Percentiles rank a stretch among this genome's conserved stretches.
Evolutionary conservation across 306 rosid species (phyloP).

Genomic region (Astragalus glycyphyllos): DNA sequence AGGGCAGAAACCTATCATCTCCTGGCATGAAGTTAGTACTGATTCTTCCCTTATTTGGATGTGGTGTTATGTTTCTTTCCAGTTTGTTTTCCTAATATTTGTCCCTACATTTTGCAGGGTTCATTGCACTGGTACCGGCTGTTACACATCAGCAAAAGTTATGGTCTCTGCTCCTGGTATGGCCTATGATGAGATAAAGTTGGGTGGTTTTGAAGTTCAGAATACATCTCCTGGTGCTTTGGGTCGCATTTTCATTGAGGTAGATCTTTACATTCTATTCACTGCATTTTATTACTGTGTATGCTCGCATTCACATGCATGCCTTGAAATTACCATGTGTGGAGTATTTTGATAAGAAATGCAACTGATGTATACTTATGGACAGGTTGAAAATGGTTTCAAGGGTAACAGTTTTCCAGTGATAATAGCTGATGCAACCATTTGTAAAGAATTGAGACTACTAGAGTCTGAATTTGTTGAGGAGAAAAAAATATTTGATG

Average conservation of each 20-base stretch:
- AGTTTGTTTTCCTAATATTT: slow-evolving; percentile 24
- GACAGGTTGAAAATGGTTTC: slow-evolving; percentile 92
- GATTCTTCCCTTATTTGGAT: slow-evolving; percentile 22
- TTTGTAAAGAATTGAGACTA: slow-evolving; percentile 74
- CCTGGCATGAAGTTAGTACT: slow-evolving; percentile 77
- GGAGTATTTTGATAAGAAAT: slow-evolving; percentile 9
- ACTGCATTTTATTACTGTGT: slow-evolving; percentile 14
- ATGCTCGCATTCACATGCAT: background rate
- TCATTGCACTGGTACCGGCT: slow-evolving; percentile 76
- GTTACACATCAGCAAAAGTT: slow-evolving; percentile 68
- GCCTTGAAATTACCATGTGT: slow-evolving; percentile 6
- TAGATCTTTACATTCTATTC: slow-evolving; percentile 33
- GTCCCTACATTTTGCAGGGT: slow-evolving; percentile 60
- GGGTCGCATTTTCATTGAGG: slow-evolving; percentile 96
- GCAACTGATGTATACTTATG: slow-evolving; percentile 35
- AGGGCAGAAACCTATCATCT: slow-evolving; percentile 79
- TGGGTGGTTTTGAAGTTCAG: slow-evolving; percentile 61
- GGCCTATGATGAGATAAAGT: slow-evolving; percentile 63
- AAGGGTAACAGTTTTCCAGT: slow-evolving; percentile 83
- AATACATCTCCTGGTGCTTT: slow-evolving; percentile 62
- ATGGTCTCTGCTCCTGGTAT: slow-evolving; percentile 55
- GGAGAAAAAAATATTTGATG: slow-evolving; percentile 51
- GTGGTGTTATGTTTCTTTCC: slow-evolving; percentile 28
- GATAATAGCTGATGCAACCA: slow-evolving; percentile 77
- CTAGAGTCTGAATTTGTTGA: slow-evolving; percentile 74